A percentile compares a stretch with the other conserved stretches of the same genome.
These are phyloP conservation scores for Globisporangium parvum DNA, from an alignment of 352 stramenopile genomes.

Conservation along the genomic window DNA sequence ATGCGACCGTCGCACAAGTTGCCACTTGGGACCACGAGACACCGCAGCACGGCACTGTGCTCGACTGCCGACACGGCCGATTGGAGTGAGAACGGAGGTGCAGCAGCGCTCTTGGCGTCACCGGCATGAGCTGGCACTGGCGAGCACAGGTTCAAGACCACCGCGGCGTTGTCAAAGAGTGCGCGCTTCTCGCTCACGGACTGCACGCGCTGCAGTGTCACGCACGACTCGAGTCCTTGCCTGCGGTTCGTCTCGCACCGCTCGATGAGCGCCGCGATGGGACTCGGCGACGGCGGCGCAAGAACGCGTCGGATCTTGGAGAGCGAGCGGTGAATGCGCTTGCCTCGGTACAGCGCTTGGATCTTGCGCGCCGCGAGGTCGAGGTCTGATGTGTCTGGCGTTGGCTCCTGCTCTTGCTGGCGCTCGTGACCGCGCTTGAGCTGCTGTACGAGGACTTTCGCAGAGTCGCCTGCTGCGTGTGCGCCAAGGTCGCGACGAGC, in stretches of 20 bases:
- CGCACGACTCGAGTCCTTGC: conserved; percentile 23
- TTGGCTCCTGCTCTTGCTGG: conserved; percentile 3
- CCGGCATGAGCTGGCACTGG: not conserved
- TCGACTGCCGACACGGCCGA: conserved; percentile 43
- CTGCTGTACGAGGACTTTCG: conserved; percentile 39
- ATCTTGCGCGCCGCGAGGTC: conserved; percentile 39
- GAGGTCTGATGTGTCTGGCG: conserved; percentile 13
- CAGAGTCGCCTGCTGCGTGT: conserved; percentile 12
- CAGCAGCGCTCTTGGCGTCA: not conserved
- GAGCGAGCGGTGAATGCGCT: conserved; percentile 34
- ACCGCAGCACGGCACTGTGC: conserved; percentile 35
- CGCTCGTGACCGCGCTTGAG: conserved; percentile 28
- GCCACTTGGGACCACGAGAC: conserved; percentile 27
- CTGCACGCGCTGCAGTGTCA: conserved; percentile 16
- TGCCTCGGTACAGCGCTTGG: conserved; percentile 47
- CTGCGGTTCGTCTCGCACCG: conserved; percentile 18
- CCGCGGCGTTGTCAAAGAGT: conserved; percentile 40
- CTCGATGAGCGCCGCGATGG: conserved; percentile 25
- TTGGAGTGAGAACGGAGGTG: conserved; percentile 15
- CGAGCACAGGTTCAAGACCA: conserved; percentile 21
- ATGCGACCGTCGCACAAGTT: conserved; percentile 26
- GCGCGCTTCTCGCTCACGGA: conserved; percentile 33
- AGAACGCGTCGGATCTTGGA: conserved; percentile 23
- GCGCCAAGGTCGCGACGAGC: not conserved
- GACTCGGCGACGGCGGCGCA: conserved; percentile 17